Percentiles rank a stretch among this genome's conserved stretches.
These are phyloP conservation scores for Amanita pallidorosea DNA, from an alignment of 768 basidiomycete species.

Conservation along the genomic window DNA sequence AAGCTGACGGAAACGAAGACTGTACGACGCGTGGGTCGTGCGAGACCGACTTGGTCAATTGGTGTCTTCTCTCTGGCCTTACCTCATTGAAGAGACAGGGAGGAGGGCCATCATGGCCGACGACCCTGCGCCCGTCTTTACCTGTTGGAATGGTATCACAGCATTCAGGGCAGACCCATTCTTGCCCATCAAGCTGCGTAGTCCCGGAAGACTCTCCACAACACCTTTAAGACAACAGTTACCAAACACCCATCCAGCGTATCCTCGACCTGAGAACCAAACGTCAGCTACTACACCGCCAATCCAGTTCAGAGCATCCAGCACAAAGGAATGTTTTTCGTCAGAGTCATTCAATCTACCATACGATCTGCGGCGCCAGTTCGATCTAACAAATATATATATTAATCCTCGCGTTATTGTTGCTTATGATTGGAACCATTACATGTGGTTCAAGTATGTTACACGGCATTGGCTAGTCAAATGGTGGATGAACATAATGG, in stretches of 20 bases:
- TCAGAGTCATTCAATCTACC: slow-evolving; percentile 2
- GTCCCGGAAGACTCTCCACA: not conserved
- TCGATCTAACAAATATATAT: not conserved
- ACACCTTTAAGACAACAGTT: not conserved
- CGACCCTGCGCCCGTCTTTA: slow-evolving; percentile 30
- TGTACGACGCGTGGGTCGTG: slow-evolving; percentile 28
- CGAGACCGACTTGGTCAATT: slow-evolving; percentile 23
- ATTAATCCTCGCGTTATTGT: slow-evolving; percentile 2
- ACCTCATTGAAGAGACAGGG: slow-evolving; percentile 26
- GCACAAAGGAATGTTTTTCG: not conserved
- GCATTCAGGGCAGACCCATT: slow-evolving; percentile 29
- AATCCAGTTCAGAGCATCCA: not conserved
- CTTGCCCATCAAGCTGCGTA: slow-evolving; percentile 25
- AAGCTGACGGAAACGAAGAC: slow-evolving; percentile 8
- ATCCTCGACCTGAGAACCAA: not conserved
- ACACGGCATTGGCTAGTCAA: slow-evolving; percentile 3
- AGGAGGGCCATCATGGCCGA: slow-evolving; percentile 23
- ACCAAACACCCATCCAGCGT: not conserved
- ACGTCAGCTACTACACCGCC: not conserved
- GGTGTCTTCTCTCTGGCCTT: slow-evolving; percentile 25
- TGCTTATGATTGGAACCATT: not conserved
- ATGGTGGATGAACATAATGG: slow-evolving; percentile 2
- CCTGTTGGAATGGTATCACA: slow-evolving; percentile 37
- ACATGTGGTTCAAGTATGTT: slow-evolving; percentile 2
- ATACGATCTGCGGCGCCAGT: slow-evolving; percentile 1